Evolutionary conservation across 2,329 filamentous ascomycete genomes (phyloP), one percentile per base, ranked within the genome.

Genomic region (Sordariomycetes sp.): DNA sequence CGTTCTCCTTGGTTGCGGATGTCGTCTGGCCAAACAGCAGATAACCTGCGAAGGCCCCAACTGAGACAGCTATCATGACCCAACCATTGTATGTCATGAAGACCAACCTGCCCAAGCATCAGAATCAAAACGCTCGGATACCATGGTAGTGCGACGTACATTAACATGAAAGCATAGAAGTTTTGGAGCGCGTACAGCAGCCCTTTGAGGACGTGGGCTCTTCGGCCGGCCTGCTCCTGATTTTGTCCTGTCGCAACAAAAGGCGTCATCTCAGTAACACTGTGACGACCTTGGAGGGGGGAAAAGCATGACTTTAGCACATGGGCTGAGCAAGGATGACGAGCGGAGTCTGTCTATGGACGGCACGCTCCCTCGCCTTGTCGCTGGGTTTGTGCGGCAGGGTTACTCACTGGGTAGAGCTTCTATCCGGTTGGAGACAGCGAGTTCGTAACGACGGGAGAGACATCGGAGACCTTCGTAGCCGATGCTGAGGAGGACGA

Each of bases 31-130:
- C 82, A 62, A 95, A 98, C 29, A 82, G 48, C 39, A 94, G 54
- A 54, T 94, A 95, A 28, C 92, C 92, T 29, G 94, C 58, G 45
- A 93, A 94, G 0, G 90, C 88, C 12, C 92, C 92, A 8, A 93
- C 65, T 1, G 83, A 83, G 12, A 96, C 88, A 4, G 90, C 75
- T 45, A 94, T 61, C 92, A 98, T 98, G 46, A 98, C 79, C 80
- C 85, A 94, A 37, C 92, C 92, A 51, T 98, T 98, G 64, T 98
- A 98, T n/a, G 92, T 98, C 92, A 98, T 98, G 62, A 98, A 98
- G 16, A 98, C 64, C 40, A 98, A 70, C 92, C 90, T 96, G 30
- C 12, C 4, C 10, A 19, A 23, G n/a, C 10, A 18, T n/a, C 8
- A 25, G 27, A 29, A 20, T 12, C 21, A 33, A 23, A 10, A 19